A percentile compares a stretch with the other conserved stretches of the same genome.
These are phyloP conservation scores for Penicillium sp. DNA, from an alignment of 2,329 filamentous ascomycete genomes.

Conservation along the genomic window DNA sequence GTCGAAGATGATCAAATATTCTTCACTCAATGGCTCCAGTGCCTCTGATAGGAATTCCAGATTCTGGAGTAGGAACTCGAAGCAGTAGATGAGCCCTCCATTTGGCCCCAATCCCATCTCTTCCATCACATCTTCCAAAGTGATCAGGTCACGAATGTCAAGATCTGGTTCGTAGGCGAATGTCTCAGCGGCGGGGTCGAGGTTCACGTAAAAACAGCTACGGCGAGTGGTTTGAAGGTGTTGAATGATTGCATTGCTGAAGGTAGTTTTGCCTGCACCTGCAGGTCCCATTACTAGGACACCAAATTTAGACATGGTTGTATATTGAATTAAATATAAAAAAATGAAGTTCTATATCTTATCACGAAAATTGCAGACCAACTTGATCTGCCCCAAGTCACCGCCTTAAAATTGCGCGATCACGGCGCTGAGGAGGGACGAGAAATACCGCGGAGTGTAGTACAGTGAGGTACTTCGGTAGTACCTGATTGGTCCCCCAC, in stretches of 20 bases:
- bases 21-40: slow-evolving; percentile 81
- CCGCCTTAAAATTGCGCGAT: slow-evolving; percentile 35
- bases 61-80: slow-evolving; percentile 93
- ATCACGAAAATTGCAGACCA: slow-evolving; percentile 18
- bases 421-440: slow-evolving; percentile 20
- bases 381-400: slow-evolving; percentile 23
- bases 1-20: slow-evolving; percentile 96
- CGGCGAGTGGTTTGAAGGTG: slow-evolving; percentile 86
- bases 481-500: slow-evolving; percentile 12
- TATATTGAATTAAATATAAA: neutral
- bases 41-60: slow-evolving; percentile 86
- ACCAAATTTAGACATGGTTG: slow-evolving; percentile 84
- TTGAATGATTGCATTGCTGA: slow-evolving; percentile 89
- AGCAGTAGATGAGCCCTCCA: slow-evolving; percentile 91
- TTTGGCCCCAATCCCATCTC: slow-evolving; percentile 88
- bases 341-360: slow-evolving; percentile 13
- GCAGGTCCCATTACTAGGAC: slow-evolving; percentile 95
- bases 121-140: slow-evolving; percentile 93
- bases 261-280: slow-evolving; percentile 95
- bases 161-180: slow-evolving; percentile 91
- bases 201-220: slow-evolving; percentile 97
- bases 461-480: slow-evolving; percentile 5
- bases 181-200: slow-evolving; percentile 90
- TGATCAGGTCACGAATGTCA: slow-evolving; percentile 93
- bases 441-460: slow-evolving; percentile 9